Evolutionary conservation across 106 monocot species (phyloP), one percentile per base, ranked within the genome.

Genomic region (Triglochin maritima): DNA sequence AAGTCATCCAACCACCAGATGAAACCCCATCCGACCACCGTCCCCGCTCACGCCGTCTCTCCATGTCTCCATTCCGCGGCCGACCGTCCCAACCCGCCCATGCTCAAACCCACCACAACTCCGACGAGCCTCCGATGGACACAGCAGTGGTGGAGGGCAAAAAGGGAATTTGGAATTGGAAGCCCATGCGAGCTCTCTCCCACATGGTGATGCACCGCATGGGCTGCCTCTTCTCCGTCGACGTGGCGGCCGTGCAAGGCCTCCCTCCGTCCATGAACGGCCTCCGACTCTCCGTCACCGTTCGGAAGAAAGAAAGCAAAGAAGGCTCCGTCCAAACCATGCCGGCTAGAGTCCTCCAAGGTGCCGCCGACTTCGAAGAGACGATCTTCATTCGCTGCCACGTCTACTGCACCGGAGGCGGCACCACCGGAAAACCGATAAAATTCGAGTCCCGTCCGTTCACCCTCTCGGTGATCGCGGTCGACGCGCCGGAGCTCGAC

Each of bases 161-260:
- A 83, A 85, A 85, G 74, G 86, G 89, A 41, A 83, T 95, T 61
- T 85, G 87, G 90, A 78, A 64, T n/a, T 90, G 95, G 90, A 87
- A 83, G 69, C 87, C 90, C 17, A 75, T 95, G 56, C 79, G 90
- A 9, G 90, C 95, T 0, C 69, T 95, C 51, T 87, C 95, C 6
- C 95, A 79, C 76, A 81, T 95, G 60, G 15, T 66, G 11, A 95
- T 90, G 95, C 85, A 87, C 0, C 76, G 79, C 9, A 45, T 90
- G 14, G 74, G 79, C 43, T 87, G 87, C 64, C 85, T 95, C 50
- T 80, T 95, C 76, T 95, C 95, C 17, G 87, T 87, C 5, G 95
- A 95, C 50, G 87, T 95, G 17, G 64, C 80, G 13, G 51, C 81
- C 48, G 57, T 83, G 47, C 85, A 85, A 17, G 79, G 79, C 62